A percentile compares a stretch with the other conserved stretches of the same genome.
phyloP scores from a whole-genome alignment of 345 rosid genomes.

The Eucalyptus pauciflora region DNA sequence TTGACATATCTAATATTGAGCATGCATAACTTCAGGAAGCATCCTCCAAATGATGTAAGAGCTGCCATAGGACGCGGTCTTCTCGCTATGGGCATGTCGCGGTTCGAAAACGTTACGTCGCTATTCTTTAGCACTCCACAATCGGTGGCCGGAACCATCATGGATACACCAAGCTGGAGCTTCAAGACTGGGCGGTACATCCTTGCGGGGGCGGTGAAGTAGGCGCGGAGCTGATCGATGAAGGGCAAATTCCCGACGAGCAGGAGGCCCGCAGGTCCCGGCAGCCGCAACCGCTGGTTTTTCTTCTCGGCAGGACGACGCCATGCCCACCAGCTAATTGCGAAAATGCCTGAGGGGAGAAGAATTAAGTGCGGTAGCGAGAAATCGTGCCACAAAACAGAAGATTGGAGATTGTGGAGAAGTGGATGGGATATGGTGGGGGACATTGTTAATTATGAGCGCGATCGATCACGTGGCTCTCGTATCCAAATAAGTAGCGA shows the following conservation, averaged over 20 bases:
- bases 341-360: not conserved
- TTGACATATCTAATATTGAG: no score
- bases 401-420: not conserved
- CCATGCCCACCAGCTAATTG: not conserved
- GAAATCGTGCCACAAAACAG: not conserved
- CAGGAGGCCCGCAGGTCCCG: constrained; percentile 30
- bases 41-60: not conserved
- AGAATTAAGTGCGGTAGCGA: not conserved
- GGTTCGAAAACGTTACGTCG: not conserved
- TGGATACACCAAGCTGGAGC: not conserved
- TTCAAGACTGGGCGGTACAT: constrained; percentile 22
- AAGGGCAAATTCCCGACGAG: constrained; percentile 34
- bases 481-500: not conserved
- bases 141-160: not conserved
- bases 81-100: not conserved
- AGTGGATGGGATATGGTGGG: not conserved
- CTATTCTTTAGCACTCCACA: not conserved
- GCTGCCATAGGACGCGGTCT: not conserved
- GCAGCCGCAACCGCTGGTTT: constrained; percentile 2
- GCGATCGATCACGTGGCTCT: not conserved
- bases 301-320: not conserved
- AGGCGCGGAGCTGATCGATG: constrained; percentile 28
- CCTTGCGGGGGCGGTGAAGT: constrained; percentile 14
- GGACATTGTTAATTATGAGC: not conserved
- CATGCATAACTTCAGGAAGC: not conserved